Evolutionary conservation across 2,329 filamentous ascomycete genomes (phyloP), one percentile per base, ranked within the genome.

Genomic region (Periconia digitata): DNA sequence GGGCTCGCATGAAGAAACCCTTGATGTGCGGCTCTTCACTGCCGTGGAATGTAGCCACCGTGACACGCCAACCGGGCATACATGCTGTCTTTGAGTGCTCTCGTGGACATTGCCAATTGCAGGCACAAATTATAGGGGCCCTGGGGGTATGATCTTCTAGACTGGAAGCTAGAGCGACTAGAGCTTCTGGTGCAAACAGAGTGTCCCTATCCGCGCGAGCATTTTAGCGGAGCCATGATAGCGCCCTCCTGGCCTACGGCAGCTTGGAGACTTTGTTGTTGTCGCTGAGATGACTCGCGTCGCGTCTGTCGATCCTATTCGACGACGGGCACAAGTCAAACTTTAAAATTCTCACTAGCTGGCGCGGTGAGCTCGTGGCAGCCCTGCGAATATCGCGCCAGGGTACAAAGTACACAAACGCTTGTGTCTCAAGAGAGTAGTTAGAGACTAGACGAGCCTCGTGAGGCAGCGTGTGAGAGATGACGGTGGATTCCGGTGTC

Each of bases 321-420:
- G 27, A 32, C 24, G 7, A 27, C 7, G 7, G 24, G 17, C 15
- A 8, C 20, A 18, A 20, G 10, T 18, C 32, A 49, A 45, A 49
- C 42, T 45, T 49, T 49, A 49, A 49, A n/a, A n/a, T n/a, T 32
- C n/a, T 32, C 27, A 32, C 27, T 32, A 32, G 27, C n/a, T n/a
- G 40, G 15, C n/a, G 24, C 34, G 23, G 18, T 20, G 15, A 43
- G 40, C 27, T 38, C 43, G 43, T 50, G 43, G 47, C 43, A 44
- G 40, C 46, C 46, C 17, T 37, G 39, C 8, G 15, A 41, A 41
- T 41, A 21, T 40, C 29, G n/a, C 40, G 21, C 29, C 27, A 32
- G n/a, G n/a, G n/a, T n/a, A n/a, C n/a, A n/a, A n/a, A 32, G 27
- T 32, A 32, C n/a, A 15, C 3, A 32, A 32, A 32, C 27, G 8